These are phyloP conservation scores for Suillus alpinus DNA, from an alignment of 768 basidiomycete species.

Conservation along the genomic window DNA sequence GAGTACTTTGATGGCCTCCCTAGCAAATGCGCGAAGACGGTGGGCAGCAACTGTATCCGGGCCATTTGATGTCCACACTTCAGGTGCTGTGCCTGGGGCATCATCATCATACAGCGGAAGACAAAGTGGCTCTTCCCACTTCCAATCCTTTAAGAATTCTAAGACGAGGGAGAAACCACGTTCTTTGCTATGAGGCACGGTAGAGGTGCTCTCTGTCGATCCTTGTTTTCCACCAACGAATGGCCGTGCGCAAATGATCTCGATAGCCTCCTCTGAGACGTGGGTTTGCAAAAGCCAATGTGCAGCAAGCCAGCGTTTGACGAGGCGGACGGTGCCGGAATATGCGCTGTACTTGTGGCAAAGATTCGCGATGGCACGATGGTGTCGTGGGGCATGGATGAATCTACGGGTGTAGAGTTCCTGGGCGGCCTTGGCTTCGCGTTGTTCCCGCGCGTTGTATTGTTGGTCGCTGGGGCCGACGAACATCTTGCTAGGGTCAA, in stretches of 20 bases:
- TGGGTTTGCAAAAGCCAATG: constrained; percentile 83
- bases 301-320: constrained; percentile 89
- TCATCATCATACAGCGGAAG: constrained; percentile 64
- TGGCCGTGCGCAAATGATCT: constrained; percentile 77
- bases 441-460: constrained; percentile 39
- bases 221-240: constrained; percentile 55
- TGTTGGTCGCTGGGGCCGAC: constrained; percentile 15
- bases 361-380: constrained; percentile 75
- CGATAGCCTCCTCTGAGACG: constrained; percentile 75
- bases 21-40: constrained; percentile 69
- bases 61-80: constrained; percentile 67
- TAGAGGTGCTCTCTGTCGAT: constrained; percentile 35
- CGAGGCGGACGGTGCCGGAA: constrained; percentile 79
- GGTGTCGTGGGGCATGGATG: constrained; percentile 79
- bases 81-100: constrained; percentile 6
- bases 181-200: constrained; percentile 72
- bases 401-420: constrained; percentile 69
- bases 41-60: constrained; percentile 73
- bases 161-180: constrained; percentile 77
- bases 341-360: constrained; percentile 79
- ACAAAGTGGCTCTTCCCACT: constrained; percentile 70
- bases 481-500: constrained; percentile 39
- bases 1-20: constrained; percentile 66
- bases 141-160: constrained; percentile 76
- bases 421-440: constrained; percentile 54